Conservation (phyloP, 306 rosid genomes). For the Rubus idaeus region DNA sequence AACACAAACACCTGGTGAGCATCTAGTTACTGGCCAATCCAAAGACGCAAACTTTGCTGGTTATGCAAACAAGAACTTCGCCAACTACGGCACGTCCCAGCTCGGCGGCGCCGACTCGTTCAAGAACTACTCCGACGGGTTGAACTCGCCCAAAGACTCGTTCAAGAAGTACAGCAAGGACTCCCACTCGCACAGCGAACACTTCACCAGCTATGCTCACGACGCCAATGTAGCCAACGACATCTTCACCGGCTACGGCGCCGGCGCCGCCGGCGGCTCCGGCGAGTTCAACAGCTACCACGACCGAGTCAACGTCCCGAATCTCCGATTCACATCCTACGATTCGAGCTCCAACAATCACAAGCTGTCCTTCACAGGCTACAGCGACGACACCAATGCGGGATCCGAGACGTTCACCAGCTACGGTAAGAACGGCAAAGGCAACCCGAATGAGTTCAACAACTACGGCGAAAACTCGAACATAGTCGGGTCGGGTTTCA, state of each 20-base stretch:
- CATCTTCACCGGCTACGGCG: conserved; percentile 58
- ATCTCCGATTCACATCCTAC: conserved; percentile 67
- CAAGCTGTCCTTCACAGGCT: conserved; percentile 60
- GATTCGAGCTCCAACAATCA: conserved; percentile 55
- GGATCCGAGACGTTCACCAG: conserved; percentile 58
- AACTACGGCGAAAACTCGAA: conserved; percentile 60
- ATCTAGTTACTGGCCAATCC: not conserved
- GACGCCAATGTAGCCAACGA: conserved; percentile 66
- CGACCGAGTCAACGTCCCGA: conserved; percentile 67
- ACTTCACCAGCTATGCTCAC: conserved; percentile 62
- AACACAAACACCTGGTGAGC: not conserved
- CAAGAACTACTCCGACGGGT: conserved; percentile 71
- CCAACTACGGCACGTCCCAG: conserved; percentile 54
- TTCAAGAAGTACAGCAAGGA: conserved; percentile 55
- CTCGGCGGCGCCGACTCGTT: conserved; percentile 60
- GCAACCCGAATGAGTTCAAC: conserved; percentile 52
- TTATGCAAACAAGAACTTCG: conserved; percentile 59
- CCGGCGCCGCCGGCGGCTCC: conserved; percentile 42
- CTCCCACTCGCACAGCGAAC: conserved; percentile 46
- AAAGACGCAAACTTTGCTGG: conserved; percentile 48
- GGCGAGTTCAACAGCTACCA: conserved; percentile 64
- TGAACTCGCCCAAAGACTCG: conserved; percentile 63
- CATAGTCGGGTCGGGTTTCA: conserved; percentile 59
- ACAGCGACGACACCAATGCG: conserved; percentile 74
- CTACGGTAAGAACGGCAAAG: conserved; percentile 64